These are phyloP conservation scores for Ascochyta fabae DNA, from an alignment of 2,329 filamentous ascomycete genomes.

Conservation along the genomic window DNA sequence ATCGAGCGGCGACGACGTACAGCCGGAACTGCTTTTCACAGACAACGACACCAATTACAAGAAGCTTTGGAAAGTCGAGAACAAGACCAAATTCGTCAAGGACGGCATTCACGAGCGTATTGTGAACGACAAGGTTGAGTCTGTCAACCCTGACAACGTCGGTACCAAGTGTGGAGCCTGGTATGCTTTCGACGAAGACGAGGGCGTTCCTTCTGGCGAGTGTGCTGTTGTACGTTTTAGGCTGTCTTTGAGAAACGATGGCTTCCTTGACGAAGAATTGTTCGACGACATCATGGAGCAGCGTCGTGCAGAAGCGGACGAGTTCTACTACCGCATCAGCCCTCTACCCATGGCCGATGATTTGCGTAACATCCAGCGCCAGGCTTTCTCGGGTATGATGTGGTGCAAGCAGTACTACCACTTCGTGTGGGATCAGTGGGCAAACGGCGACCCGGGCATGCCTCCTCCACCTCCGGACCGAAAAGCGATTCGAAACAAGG, in stretches of 20 bases:
- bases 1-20: conserved; percentile 77
- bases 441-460: conserved; percentile 87
- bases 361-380: conserved; percentile 90
- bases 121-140: conserved; percentile 78
- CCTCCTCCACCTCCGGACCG: conserved; percentile 82
- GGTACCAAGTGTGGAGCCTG: conserved; percentile 92
- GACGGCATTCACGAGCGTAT: conserved; percentile 93
- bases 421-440: conserved; percentile 98
- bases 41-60: conserved; percentile 94
- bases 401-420: conserved; percentile 98
- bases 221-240: conserved; percentile 95
- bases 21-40: conserved; percentile 87
- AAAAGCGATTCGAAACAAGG: conserved; percentile 80
- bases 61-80: conserved; percentile 73
- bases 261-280: conserved; percentile 87
- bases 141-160: conserved; percentile 77
- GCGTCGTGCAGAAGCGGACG: conserved; percentile 87
- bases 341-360: conserved; percentile 93
- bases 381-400: conserved; percentile 95
- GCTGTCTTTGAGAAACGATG: conserved; percentile 75
- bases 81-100: conserved; percentile 86
- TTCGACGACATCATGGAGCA: conserved; percentile 91
- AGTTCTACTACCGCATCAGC: conserved; percentile 93
- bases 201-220: conserved; percentile 86
- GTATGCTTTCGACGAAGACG: conserved; percentile 89